Base-by-base conservation (phyloP, 2,329 filamentous ascomycete species). In the Exophiala alcalophila region DNA sequence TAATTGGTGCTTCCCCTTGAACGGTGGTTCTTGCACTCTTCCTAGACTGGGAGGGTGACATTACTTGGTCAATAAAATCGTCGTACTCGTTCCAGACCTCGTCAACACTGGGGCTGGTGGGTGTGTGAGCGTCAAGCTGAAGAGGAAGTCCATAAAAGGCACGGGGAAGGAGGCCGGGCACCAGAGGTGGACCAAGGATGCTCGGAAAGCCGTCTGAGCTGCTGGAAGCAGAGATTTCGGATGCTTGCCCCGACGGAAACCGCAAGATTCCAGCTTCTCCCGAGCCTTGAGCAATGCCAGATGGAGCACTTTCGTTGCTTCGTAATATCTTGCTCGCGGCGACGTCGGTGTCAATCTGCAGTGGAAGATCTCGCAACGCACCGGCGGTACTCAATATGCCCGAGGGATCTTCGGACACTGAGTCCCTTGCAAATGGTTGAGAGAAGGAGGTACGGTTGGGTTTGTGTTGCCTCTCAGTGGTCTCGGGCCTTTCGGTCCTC, bases 31-130 rank as follows among this genome's bases (percentile, higher is more conserved):
- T 69, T 68, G 72, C 54, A 53, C 15, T 44, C 23, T 43, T 44
- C n/a, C 25, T 46, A 15, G 31, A 28, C 26, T 39, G 41, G 5
- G 63, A 65, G 5, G 71, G 67, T 4, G 73, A 76, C 35, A 78
- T 74, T 8, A 81, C 74, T 44, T 86, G 82, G 38, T 86, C 85
- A 40, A 96, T 77, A 9, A 96, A 69, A 56, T 96, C 91, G 53
- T 97, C 83, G 59, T 94, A 96, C 64, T 94, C 91, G 37, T 90
- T 83, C 91, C 91, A 97, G 2, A 95, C 77, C 59, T 96, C 91
- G 56, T 96, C 91, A 53, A 40, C 21, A 20, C 32, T 49, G 9
- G 42, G 49, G 26, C 38, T 52, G n/a, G 32, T 33, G 7, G 27
- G 23, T 14, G 38, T 20, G 25, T 44, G 36, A 19, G 4, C 11